Evolutionary conservation across 192 early-diverging fungal species (phyloP).

Genomic region (Entomortierella chlamydospora): DNA sequence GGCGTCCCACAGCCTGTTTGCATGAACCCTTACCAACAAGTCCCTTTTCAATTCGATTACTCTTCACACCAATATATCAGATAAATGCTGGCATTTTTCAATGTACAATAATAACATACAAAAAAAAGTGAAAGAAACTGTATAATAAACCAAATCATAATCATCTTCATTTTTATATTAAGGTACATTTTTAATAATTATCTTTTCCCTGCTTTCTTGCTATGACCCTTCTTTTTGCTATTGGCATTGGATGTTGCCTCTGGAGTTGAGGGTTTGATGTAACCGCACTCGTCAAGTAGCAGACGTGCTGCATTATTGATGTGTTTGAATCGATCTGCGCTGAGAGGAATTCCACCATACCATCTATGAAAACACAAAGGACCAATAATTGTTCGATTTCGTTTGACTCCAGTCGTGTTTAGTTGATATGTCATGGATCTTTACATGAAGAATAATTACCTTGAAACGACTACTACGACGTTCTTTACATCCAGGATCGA

Average conservation of each 20-base stretch:
- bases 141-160: too few species aligned
- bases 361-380: slow-evolving; percentile 56
- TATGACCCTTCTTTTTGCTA: slow-evolving; percentile 24
- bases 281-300: slow-evolving; percentile 76
- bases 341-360: slow-evolving; percentile 91
- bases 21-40: slow-evolving; percentile 9
- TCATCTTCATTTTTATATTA: too few species aligned
- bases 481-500: slow-evolving; percentile 78
- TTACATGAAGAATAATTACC: slow-evolving; percentile 16
- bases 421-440: too few species aligned
- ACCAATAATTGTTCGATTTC: too few species aligned
- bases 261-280: slow-evolving; percentile 44
- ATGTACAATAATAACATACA: too few species aligned
- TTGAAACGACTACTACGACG: slow-evolving; percentile 82
- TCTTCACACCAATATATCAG: slow-evolving; percentile 2
- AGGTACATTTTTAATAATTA: too few species aligned
- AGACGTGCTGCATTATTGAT: slow-evolving; percentile 88
- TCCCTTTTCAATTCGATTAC: slow-evolving; percentile 1
- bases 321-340: slow-evolving; percentile 90
- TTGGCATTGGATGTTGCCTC: slow-evolving; percentile 3
- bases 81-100: not conserved
- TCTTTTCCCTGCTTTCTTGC: too few species aligned
- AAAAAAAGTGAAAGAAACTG: too few species aligned
- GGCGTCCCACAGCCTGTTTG: not conserved
- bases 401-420: too few species aligned